Base-by-base conservation (phyloP, 2,329 filamentous ascomycete species). In the Claviceps pazoutovae region DNA sequence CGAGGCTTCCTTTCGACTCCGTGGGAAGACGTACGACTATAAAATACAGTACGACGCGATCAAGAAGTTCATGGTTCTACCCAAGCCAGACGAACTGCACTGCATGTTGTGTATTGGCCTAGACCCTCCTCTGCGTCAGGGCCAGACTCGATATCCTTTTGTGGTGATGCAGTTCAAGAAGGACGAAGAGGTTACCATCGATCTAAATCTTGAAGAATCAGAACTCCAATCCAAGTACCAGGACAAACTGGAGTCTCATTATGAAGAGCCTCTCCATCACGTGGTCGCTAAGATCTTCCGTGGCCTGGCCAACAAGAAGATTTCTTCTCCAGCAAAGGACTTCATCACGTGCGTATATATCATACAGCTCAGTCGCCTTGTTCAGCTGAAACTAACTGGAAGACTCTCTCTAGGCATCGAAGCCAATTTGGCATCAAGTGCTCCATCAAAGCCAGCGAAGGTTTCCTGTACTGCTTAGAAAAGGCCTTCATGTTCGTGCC, bases 401-500 rank as follows among this genome's bases (percentile, higher is more conserved):
- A 11, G 5, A 23, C 16, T 26, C 19, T 41, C 23, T 6, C 19
- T 49, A 80, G 86, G 59, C 93, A 97, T 71, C 89, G 95, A 66
- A 82, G 86, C 62, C 90, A 96, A 68, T 88, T 84, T 59, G 93
- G 93, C 53, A 94, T 98, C 70, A 98, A 98, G 72, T 98, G 93
- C 70, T 95, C 90, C n/a, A 96, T 98, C 80, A 98, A 98, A 72
- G 94, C 94, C 51, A 96, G 94, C 68, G 93, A 98, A 71, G 93
- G 94, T 55, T 90, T 95, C 64, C 74, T 98, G 49, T 98, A 95
- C 78, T 96, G 90, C 66, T 73, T 98, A 59, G 93, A 98, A 70
- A 96, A 96, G 71, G 91, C 90, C 7, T 95, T 98, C 69, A 94
- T 98, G 80, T 98, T 98, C 67, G 93, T 98, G 16, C 93, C 93